Base-by-base conservation (phyloP, 352 stramenopile genomes). In the Phytophthora pinifolia region DNA sequence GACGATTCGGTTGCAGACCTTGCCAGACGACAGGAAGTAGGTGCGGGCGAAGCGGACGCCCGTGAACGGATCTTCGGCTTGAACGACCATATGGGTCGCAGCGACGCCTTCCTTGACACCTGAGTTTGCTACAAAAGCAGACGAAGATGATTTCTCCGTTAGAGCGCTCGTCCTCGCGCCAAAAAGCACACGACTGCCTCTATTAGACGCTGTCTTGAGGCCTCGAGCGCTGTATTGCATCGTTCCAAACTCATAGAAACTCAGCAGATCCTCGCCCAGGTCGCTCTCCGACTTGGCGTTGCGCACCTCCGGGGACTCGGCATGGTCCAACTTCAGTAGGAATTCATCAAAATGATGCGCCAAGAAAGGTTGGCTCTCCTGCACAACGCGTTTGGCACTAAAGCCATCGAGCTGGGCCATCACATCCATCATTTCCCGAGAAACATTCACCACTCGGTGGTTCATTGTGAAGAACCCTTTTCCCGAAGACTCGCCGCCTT, bases 391-490 rank as follows among this genome's bases (percentile, higher is more conserved):
- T 20, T 76, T 83, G 1, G 76, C 67, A 47, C 54, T 74, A 64
- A 85, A 90, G 6, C 45, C 49, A 32, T 92, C 83, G 4, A 90
- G 38, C 35, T 77, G 58, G 10, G 54, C 49, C 54, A 92, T 73
- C 9, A 58, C 43, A 0, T 71, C 36, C 15, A 60, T 64, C 15
- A 92, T 37, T 42, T 67, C 32, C 2, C 33, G 31, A 6, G 76
- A 77, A 14, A 86, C 55, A 36, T 90, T 88, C 5, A 89, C 63
- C 31, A 88, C 73, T 31, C 57, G 36, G 44, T 89, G 79, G 54
- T 85, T 79, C 79, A 88, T 92, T 0, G 79, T 88, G 53, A 92
- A 86, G 62, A 92, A 92, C 0, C 83, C 83, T 34, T 71, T 77
- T 4, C 39, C 55, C 7, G 58, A 57, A 0, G 43, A 60, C 3